Percentiles rank a stretch among this genome's conserved stretches.
Evolutionary conservation across 2,329 filamentous ascomycete species (phyloP).

Genomic region (Hypoxylon sp.): DNA sequence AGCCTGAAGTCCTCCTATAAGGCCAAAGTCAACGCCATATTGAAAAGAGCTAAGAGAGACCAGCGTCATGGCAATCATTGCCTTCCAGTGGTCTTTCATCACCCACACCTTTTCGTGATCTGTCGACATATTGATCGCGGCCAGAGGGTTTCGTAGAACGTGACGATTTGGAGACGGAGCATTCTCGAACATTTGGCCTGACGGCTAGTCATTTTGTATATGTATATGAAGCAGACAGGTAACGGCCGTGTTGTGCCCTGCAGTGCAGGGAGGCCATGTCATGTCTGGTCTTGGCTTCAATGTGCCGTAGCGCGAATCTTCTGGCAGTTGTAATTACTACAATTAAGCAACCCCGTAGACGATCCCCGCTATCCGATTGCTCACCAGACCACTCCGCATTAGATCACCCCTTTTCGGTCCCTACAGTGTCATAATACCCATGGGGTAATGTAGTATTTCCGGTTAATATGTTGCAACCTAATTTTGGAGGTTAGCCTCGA

Average conservation of each 20-base stretch:
- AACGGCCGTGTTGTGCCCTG: background rate
- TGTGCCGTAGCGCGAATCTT: conserved; percentile 18
- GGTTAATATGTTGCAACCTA: conserved; percentile 26
- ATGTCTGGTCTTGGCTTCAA: conserved; percentile 11
- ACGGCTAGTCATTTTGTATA: too few species aligned
- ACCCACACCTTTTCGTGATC: conserved; percentile 28
- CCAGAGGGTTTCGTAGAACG: background rate
- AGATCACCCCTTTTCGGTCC: conserved; percentile 15
- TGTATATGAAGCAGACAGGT: too few species aligned
- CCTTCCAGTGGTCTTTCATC: conserved; percentile 43
- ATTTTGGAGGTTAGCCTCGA: conserved; percentile 13
- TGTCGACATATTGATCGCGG: conserved; percentile 34
- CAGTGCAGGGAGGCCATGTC: conserved; percentile 4
- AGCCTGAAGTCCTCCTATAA: conserved; percentile 47
- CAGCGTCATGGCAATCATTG: conserved; percentile 39
- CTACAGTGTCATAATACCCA: conserved; percentile 25
- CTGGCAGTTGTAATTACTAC: conserved; percentile 11
- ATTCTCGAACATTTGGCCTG: too few species aligned
- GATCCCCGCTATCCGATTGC: conserved; percentile 7
- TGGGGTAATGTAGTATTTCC: conserved; percentile 30
- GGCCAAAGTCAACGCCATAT: conserved; percentile 47
- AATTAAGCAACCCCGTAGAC: conserved; percentile 5
- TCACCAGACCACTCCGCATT: conserved; percentile 14
- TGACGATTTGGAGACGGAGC: too few species aligned
- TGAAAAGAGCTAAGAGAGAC: conserved; percentile 47